Evolutionary conservation across 441 rosid genomes (phyloP), one percentile per base, ranked within the genome.

Genomic region (Jatropha podagrica): DNA sequence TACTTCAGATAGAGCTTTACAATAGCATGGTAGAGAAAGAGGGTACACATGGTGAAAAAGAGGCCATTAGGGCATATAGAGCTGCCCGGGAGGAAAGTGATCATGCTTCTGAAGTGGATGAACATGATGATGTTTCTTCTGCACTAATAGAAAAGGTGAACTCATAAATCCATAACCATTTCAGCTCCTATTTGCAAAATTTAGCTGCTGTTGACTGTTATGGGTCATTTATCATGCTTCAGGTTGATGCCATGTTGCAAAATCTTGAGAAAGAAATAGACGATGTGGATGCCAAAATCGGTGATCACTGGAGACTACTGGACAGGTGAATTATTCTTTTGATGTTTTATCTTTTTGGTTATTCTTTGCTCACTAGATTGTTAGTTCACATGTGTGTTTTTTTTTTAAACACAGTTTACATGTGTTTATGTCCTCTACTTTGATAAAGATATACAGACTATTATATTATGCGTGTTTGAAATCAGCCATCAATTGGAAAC

Each of bases 241-340:
- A 93, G 97, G 94, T 93, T 81, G 97, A 90, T 83, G 88, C 88
- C 72, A 85, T 93, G 94, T 87, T 93, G 23, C 95, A 92, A 65
- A 88, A 92, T 81, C 97, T 93, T 26, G 97, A 93, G 85, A 92
- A 93, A 76, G 98, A 93, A 84, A 93, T 93, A 75, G 97, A 93
- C 77, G 87, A 85, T 76, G 95, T 92, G 60, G 98, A 93, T 87
- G 88, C 85, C 62, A 84, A 79, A 84, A 93, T 93, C 58, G 97
- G 98, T 72, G 92, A 91, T 77, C 85, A 84, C 13, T 93, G 92
- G 95, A 87, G 79, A 78, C 77, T 93, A 72, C 97, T 93, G 65
- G 95, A 93, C 84, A 93, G 97, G 98, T 92, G 66, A 77, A 72
- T 78, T 69, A 37, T 51, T 38, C 56, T 76, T 63, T 12, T 51